Percentiles rank a stretch among this genome's conserved stretches.
phyloP scores from a whole-genome alignment of 352 stramenopile species.

The Phytophthora chlamydospora region DNA sequence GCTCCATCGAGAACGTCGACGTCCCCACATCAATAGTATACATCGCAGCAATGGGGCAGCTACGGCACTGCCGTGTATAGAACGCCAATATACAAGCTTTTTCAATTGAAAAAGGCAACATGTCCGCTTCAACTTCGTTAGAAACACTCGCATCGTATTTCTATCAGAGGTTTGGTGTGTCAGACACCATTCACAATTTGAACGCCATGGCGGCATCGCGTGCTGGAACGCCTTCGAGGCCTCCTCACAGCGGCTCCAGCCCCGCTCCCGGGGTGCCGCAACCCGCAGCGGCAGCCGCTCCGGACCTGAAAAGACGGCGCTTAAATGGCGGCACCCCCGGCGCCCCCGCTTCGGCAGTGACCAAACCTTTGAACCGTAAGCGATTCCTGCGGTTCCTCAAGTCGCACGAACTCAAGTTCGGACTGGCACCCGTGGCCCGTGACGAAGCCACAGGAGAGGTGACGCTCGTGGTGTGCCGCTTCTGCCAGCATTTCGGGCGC shows the following conservation, averaged over 20 bases:
- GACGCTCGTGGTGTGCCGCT: slow-evolving; percentile 59
- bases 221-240: too few relatives aligned
- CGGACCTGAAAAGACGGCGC: slow-evolving; percentile 19
- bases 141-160: too few relatives aligned
- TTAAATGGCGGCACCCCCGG: background rate
- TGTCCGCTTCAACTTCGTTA: too few relatives aligned
- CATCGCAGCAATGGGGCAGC: slow-evolving; percentile 10
- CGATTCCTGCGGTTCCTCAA: slow-evolving; percentile 51
- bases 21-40: background rate
- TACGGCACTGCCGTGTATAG: background rate
- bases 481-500: slow-evolving; percentile 71
- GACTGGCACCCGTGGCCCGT: slow-evolving; percentile 50
- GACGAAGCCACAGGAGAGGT: slow-evolving; percentile 50
- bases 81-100: too few relatives aligned
- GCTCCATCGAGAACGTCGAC: background rate
- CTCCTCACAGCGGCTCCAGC: too few relatives aligned
- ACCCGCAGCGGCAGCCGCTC: background rate
- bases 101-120: too few relatives aligned
- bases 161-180: too few relatives aligned
- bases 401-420: slow-evolving; percentile 61
- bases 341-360: background rate
- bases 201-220: too few relatives aligned
- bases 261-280: too few relatives aligned
- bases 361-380: slow-evolving; percentile 36
- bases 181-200: too few relatives aligned